Percentiles rank a stretch among this genome's conserved stretches.
These are phyloP conservation scores for Jatropha curcas DNA, from an alignment of 345 rosid species.

Conservation along the genomic window DNA sequence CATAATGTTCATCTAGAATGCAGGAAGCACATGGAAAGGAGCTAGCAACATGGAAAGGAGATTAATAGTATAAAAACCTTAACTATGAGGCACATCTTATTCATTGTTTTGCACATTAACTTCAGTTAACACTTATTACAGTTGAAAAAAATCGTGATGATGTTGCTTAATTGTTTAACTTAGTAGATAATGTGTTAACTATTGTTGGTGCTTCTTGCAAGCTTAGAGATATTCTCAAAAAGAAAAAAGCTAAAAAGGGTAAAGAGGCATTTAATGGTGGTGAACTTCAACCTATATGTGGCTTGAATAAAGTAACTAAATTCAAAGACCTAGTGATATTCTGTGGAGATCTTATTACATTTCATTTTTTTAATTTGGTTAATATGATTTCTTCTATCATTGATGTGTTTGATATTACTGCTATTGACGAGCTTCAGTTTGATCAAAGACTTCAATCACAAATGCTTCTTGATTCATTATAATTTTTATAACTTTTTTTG, in stretches of 20 bases:
- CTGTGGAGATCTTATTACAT: neutral
- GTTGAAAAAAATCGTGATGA: neutral
- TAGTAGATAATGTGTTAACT: neutral
- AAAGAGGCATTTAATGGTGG: neutral
- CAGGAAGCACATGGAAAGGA: slow-evolving; percentile 8
- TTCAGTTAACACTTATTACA: neutral
- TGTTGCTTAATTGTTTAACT: neutral
- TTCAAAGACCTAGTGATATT: neutral
- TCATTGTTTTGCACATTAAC: neutral
- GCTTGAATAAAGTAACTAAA: neutral
- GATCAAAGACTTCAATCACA: neutral
- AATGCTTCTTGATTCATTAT: no score
- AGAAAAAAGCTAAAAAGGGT: no score
- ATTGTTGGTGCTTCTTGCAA: neutral
- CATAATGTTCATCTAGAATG: slow-evolving; percentile 8
- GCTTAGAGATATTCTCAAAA: neutral
- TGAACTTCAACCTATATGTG: neutral
- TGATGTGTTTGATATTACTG: neutral
- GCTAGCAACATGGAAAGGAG: slow-evolving; percentile 9
- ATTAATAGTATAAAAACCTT: slow-evolving; percentile 7
- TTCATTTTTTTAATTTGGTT: neutral
- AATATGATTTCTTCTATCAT: neutral
- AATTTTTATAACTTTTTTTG: neutral
- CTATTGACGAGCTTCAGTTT: neutral
- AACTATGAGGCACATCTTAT: neutral